Conservation (phyloP, 179 eudicot genomes). For the Heliamphora pulchella region DNA sequence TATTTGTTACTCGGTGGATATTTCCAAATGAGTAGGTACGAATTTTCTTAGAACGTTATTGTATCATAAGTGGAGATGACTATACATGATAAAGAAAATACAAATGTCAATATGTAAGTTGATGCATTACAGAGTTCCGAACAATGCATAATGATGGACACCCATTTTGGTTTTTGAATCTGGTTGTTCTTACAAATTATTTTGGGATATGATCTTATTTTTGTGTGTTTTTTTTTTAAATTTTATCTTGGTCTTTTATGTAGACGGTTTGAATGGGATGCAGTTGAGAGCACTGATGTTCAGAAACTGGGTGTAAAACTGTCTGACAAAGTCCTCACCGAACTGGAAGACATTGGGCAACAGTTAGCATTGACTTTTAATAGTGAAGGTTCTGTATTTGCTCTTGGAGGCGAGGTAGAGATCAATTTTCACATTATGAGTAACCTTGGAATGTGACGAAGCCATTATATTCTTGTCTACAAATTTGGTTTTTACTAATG, state of each 20-base stretch:
- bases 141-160: neutral
- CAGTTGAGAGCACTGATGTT: conserved; percentile 18
- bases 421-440: conserved; percentile 12
- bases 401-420: conserved; percentile 86
- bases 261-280: conserved; percentile 83
- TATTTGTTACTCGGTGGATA: neutral
- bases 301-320: conserved; percentile 35
- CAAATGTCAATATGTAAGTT: neutral
- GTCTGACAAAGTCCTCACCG: conserved; percentile 54
- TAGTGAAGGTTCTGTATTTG: conserved; percentile 71
- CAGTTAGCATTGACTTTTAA: conserved; percentile 70
- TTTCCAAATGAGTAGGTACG: neutral
- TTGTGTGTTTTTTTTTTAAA: neutral
- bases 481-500: neutral
- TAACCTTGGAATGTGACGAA: conserved; percentile 1
- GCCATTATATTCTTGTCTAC: neutral
- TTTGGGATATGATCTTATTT: neutral
- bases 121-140: neutral
- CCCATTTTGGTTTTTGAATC: neutral
- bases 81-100: neutral
- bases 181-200: neutral
- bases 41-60: neutral
- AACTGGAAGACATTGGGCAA: conserved; percentile 70
- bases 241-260: neutral
- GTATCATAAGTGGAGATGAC: neutral